A percentile compares a stretch with the other conserved stretches of the same genome.
Evolutionary conservation across 139 green algal species (phyloP).

Genomic region (Chloropicon primus): DNA sequence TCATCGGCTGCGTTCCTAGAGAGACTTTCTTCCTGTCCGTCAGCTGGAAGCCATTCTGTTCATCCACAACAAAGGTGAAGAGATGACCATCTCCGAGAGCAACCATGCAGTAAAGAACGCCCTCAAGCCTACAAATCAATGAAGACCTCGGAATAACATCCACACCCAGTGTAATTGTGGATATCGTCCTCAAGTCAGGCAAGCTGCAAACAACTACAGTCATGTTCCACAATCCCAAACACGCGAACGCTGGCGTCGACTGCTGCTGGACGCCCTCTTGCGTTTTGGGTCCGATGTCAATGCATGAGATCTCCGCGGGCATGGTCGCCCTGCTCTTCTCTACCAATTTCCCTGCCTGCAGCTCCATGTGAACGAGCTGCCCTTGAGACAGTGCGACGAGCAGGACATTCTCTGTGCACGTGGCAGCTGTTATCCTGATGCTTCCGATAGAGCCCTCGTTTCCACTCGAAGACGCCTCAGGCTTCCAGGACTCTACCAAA

Average conservation of each 20-base stretch:
- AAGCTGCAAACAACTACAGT: neutral
- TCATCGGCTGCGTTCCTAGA: slow-evolving; percentile 85
- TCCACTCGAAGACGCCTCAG: neutral
- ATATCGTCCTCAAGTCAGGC: neutral
- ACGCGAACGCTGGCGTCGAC: neutral
- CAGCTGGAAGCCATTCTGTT: slow-evolving; percentile 14
- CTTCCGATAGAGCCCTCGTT: neutral
- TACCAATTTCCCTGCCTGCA: neutral
- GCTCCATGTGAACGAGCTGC: neutral
- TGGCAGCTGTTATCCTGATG: neutral
- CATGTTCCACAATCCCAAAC: neutral
- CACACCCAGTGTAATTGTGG: neutral
- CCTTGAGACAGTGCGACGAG: neutral
- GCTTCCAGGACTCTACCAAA: neutral
- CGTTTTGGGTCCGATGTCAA: neutral
- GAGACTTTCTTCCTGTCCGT: slow-evolving; percentile 62
- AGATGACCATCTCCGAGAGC: slow-evolving; percentile 28
- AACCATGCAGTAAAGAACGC: neutral
- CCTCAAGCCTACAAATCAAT: neutral
- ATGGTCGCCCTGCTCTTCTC: neutral
- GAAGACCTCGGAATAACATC: neutral
- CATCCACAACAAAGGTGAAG: slow-evolving; percentile 28
- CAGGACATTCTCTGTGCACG: neutral
- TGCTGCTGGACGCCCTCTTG: neutral
- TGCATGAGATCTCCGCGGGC: neutral